These are phyloP conservation scores for Sapria himalayana DNA, from an alignment of 345 rosid species.

Conservation along the genomic window DNA sequence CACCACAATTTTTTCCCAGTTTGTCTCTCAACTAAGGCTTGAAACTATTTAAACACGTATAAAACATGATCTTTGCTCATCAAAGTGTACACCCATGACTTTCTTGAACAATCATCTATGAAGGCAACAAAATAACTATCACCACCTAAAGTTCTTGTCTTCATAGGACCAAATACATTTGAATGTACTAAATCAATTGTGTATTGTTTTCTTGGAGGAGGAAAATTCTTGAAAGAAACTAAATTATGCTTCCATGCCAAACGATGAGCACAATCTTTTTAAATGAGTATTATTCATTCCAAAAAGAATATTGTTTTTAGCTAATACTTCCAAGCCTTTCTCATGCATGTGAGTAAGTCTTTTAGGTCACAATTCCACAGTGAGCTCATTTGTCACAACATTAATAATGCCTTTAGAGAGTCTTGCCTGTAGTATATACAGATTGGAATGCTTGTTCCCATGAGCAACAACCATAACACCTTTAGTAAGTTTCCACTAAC, in stretches of 20 bases:
- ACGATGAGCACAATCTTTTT: not conserved
- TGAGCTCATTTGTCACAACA: not conserved
- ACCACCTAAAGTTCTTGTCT: not conserved
- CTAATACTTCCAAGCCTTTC: not conserved
- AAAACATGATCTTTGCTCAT: too few species aligned
- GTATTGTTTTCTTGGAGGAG: not conserved
- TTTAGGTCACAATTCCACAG: not conserved
- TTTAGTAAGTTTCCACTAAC: not conserved
- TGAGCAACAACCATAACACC: not conserved
- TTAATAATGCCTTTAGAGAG: not conserved
- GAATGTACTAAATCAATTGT: too few species aligned
- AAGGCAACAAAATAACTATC: too few species aligned
- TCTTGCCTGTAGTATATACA: not conserved
- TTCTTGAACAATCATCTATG: too few species aligned
- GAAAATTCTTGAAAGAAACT: not conserved
- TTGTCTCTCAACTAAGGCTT: too few species aligned
- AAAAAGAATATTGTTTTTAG: not conserved
- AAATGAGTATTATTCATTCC: not conserved
- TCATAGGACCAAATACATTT: not conserved
- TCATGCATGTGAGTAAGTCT: constrained; percentile 4
- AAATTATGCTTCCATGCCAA: not conserved
- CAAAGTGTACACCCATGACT: too few species aligned
- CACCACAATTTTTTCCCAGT: too few species aligned
- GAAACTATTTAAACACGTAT: too few species aligned
- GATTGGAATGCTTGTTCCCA: not conserved